phyloP scores from a whole-genome alignment of 805 yeast genomes.

The Ogataea polymorpha region DNA sequence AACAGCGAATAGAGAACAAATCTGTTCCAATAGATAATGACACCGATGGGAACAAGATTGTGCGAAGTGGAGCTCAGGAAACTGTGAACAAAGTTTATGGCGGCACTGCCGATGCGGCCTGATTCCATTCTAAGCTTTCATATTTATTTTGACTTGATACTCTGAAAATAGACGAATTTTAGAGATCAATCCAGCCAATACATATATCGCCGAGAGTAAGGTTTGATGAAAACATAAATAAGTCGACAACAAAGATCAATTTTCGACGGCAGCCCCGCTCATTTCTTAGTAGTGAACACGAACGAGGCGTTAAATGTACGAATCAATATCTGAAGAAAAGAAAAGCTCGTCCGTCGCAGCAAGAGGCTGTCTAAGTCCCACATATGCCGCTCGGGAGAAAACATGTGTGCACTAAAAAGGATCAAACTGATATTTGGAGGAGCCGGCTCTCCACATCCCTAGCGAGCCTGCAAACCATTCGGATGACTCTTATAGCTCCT shows the following conservation, averaged over 20 bases:
- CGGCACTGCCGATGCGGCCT: constrained; percentile 61
- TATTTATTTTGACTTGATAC: constrained; percentile 5
- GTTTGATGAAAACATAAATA: no score
- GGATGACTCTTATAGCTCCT: constrained; percentile 32
- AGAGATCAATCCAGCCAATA: no score
- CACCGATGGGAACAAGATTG: constrained; percentile 51
- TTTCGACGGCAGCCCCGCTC: no score
- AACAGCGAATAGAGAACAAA: constrained; percentile 64
- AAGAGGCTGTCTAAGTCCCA: no score
- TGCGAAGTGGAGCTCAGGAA: constrained; percentile 61
- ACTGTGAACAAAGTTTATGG: constrained; percentile 40
- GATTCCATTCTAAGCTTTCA: constrained; percentile 33
- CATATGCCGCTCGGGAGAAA: no score
- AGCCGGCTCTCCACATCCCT: not conserved
- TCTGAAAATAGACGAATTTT: no score
- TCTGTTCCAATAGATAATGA: constrained; percentile 54
- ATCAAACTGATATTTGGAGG: constrained; percentile 29
- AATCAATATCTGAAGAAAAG: no score
- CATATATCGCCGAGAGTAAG: no score
- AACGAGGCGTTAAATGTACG: no score
- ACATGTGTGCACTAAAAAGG: constrained; percentile 44
- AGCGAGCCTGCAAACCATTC: constrained; percentile 32
- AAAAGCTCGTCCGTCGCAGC: no score
- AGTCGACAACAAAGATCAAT: no score
- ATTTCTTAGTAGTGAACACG: no score